Evolutionary conservation across 2,329 filamentous ascomycete genomes (phyloP), one percentile per base, ranked within the genome.

Genomic region (Ceratocystiopsis sp.): DNA sequence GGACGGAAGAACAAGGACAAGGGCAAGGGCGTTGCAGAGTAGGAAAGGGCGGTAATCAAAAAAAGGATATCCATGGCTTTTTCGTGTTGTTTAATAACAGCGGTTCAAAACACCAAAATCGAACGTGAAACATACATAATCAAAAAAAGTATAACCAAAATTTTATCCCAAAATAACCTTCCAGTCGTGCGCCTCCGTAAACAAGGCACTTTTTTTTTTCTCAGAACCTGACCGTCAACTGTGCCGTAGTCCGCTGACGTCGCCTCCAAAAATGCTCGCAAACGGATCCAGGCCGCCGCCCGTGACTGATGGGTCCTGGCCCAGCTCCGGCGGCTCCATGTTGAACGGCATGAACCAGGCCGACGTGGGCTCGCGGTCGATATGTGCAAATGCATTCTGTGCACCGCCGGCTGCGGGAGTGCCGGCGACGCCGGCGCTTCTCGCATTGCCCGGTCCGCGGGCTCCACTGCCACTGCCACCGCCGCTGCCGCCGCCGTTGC

Each of bases 291-390:
- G 58, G 34, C 61, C 61, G 19, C 57, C 56, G 25, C 4, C 25
- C 48, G 69, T 54, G 9, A 58, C 54, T 3, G 58, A 60, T 42
- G 67, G 49, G 35, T 72, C 69, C 43, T 69, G 68, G 8, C 63
- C 61, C 37, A 73, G 60, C 45, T 76, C 73, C 0, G 82, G 77
- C 17, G 85, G 83, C 46, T 91, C 83, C 61, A 93, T 76, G 56
- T 93, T 93, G 61, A 94, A 93, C 1, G 87, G 85, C 66, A 93
- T 78, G 59, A 93, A 93, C 84, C 87, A 96, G 6, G 82, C 84
- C 42, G 78, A 80, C 41, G 65, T 70, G 2, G 68, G 62, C 47
- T 75, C 71, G 34, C 61, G 61, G 4, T 55, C 33, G 13, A 5
- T 57, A 40, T 53, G 51, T 4, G 52, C 54, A 38, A 56, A 56